Evolutionary conservation across 2,329 filamentous ascomycete genomes (phyloP), one percentile per base, ranked within the genome.

Genomic region (Trichophyton equinum): DNA sequence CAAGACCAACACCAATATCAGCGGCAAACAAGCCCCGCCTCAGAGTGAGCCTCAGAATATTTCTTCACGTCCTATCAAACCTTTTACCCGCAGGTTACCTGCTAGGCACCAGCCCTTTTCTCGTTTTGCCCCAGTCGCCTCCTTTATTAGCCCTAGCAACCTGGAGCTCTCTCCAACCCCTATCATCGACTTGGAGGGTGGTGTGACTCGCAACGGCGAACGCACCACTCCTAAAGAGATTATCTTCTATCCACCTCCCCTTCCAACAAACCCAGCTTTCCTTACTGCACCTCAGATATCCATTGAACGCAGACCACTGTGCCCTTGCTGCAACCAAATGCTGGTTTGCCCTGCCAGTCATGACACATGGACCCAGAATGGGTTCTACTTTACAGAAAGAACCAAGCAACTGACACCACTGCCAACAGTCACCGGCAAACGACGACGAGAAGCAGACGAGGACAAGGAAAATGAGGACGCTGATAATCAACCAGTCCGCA

Each of bases 271-370:
- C 13, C 51, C 51, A 36, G 4, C n/a, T 36, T 36, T 55, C 51
- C 22, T 51, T 27, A 13, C 46, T 15, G 33, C 11, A n/a, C 51
- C 51, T 13, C 15, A 55, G 15, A 18, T 27, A 33, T 33, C 13
- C 5, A 9, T 33, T 44, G 53, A 51, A 47, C 25, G 27, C 18
- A 33, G 18, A 51, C 60, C 59, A 56, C 33, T 25, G 13, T 65
- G 64, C 57, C 53, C 55, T 8, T 61, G 58, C 49, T 65, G 64
- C 58, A 59, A 47, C 44, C 22, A 33, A 20, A 53, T 53, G 30
- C 46, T 65, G 42, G 22, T 49, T 15, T 65, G 64, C 25, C 63
- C 62, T 57, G 60, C 59, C 56, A 58, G 58, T 8, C 63, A 66
- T 60, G 33, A 59, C 11, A 25, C 59, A 42, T 44, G 55, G 47